Conservation (phyloP, 768 basidiomycete species). For the Trametes sanguinea region DNA sequence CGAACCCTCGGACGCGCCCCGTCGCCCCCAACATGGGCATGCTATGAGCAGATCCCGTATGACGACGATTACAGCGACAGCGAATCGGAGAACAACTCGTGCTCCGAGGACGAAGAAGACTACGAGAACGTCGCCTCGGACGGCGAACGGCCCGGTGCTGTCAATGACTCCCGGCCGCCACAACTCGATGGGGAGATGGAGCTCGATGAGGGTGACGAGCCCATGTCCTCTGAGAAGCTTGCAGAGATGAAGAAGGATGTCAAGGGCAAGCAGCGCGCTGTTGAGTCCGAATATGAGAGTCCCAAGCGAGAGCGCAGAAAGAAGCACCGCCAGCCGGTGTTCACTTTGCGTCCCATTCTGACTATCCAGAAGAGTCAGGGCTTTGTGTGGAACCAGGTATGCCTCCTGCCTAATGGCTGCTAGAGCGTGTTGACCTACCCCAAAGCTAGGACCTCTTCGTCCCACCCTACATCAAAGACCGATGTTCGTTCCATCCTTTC, state of each 20-base stretch:
- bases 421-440: background rate
- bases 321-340: constrained; percentile 56
- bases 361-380: constrained; percentile 88
- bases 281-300: constrained; percentile 62
- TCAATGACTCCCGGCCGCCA: constrained; percentile 35
- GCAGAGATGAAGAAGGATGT: constrained; percentile 55
- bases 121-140: constrained; percentile 40
- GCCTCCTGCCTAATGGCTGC: constrained; percentile 23
- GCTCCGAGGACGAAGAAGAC: constrained; percentile 76
- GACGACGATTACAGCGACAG: constrained; percentile 56
- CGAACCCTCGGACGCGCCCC: constrained; percentile 79
- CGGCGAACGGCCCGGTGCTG: constrained; percentile 25
- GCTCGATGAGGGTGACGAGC: constrained; percentile 43
- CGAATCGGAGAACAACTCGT: constrained; percentile 62
- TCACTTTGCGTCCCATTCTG: constrained; percentile 75
- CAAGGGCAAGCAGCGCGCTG: constrained; percentile 81
- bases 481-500: constrained; percentile 60
- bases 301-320: constrained; percentile 51
- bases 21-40: constrained; percentile 85
- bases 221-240: constrained; percentile 39
- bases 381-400: constrained; percentile 89
- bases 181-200: constrained; percentile 51
- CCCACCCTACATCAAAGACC: constrained; percentile 86
- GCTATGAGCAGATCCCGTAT: constrained; percentile 86
- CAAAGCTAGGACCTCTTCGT: constrained; percentile 73